Evolutionary conservation across 2,329 filamentous ascomycete species (phyloP), one percentile per base, ranked within the genome.

Genomic region (Endocalyx cinctus): DNA sequence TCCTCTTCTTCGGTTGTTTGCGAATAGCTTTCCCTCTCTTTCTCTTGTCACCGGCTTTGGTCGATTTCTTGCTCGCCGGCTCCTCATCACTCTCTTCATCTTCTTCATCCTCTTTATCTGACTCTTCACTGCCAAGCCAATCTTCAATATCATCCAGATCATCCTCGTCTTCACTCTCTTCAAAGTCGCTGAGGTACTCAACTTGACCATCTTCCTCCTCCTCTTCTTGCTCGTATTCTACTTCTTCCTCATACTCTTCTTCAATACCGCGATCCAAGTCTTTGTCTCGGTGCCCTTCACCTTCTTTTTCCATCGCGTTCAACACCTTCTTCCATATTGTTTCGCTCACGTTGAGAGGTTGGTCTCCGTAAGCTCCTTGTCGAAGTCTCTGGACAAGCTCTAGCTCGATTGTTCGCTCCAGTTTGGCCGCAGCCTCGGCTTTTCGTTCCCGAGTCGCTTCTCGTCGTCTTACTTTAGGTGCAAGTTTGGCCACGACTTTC

Each of bases 281-380:
- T 64, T 88, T 79, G 58, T 96, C 90, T 34, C 87, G 72, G 44
- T 77, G 71, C 27, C 84, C 90, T 52, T 94, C 81, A 38, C 90
- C 89, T 50, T 84, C 83, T 48, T 84, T 77, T 73, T 98, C 92
- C 62, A 98, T 72, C 4, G 87, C 87, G 41, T 82, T 80, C 49
- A 98, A 78, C 6, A 98, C 92, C 74, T 89, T 94, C 75, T 94
- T 94, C 92, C 92, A 98, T 41, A 98, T 87, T 11, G 77, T 74
- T 60, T 96, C 88, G 60, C 94, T 92, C 32, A 95, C 89, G 57
- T 98, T 98, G 46, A 98, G 71, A 26, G 92, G 92, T 57, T 87
- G 79, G 51, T 97, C 89, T 34, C 92, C 92, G 62, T 98, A 97
- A 4, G 89, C 89, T 28, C 92, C 92, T 55, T 87, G 89, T 46